These are phyloP conservation scores for Xylariaceae sp. DNA, from an alignment of 2,329 filamentous ascomycete species.

Conservation along the genomic window DNA sequence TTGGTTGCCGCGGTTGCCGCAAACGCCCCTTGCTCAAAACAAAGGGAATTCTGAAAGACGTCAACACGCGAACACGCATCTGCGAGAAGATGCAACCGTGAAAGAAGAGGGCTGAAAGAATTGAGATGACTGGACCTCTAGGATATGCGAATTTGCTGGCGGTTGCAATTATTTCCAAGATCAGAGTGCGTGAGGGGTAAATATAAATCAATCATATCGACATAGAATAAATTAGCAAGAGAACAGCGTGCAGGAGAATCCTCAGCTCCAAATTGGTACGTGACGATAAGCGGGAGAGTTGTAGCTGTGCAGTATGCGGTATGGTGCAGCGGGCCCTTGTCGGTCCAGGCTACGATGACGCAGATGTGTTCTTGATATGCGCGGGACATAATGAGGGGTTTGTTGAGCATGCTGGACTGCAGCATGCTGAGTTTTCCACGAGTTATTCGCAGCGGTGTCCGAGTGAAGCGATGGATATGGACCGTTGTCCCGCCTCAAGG, in stretches of 20 bases:
- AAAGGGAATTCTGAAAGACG: background rate
- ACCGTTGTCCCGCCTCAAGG: constrained; percentile 20
- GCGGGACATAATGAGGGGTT: constrained; percentile 30
- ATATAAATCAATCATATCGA: background rate
- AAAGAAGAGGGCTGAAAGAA: background rate
- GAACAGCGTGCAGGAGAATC: background rate
- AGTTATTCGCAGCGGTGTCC: background rate
- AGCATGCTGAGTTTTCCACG: constrained; percentile 17
- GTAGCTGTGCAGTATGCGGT: constrained; percentile 55
- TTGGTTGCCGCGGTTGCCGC: no score
- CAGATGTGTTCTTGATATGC: constrained; percentile 34
- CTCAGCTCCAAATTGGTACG: constrained; percentile 52
- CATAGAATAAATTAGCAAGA: background rate
- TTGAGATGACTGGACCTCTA: background rate
- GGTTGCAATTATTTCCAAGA: no score
- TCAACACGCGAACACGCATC: background rate
- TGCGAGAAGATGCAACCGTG: background rate
- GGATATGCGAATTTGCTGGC: no score
- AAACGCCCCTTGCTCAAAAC: background rate
- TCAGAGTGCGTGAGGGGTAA: background rate
- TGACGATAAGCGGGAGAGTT: constrained; percentile 55
- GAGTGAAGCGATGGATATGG: constrained; percentile 19
- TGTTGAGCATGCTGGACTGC: constrained; percentile 29
- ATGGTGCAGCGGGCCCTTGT: constrained; percentile 35
- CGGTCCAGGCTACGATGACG: constrained; percentile 37